Conservation (phyloP, 345 rosid genomes). For the Eucalyptus pumila region DNA sequence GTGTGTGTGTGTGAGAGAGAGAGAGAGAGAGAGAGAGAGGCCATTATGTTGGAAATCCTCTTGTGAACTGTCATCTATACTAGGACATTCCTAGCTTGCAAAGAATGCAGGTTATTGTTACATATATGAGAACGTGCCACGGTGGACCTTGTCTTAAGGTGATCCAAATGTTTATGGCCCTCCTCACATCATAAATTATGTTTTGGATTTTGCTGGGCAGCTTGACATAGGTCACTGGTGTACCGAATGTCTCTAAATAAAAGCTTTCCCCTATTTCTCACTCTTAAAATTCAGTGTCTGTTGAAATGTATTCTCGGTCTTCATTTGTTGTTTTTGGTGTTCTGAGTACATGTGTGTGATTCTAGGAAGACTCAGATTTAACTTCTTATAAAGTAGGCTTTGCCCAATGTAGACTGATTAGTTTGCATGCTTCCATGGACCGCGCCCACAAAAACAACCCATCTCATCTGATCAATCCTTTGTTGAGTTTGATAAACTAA, state of each 20-base stretch:
- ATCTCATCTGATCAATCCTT: background rate
- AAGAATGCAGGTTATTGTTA: background rate
- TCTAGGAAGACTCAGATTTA: background rate
- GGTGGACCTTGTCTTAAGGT: background rate
- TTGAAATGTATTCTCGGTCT: background rate
- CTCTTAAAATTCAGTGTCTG: background rate
- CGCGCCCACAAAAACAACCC: background rate
- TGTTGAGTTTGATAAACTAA: background rate
- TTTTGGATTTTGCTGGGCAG: background rate
- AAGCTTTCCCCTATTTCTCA: background rate
- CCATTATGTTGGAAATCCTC: background rate
- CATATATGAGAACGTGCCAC: accelerated
- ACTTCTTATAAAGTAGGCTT: background rate
- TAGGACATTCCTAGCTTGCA: too few relatives aligned
- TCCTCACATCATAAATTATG: background rate
- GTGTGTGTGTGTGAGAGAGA: background rate
- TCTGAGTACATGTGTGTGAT: background rate
- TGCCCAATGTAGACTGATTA: background rate
- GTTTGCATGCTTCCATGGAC: background rate
- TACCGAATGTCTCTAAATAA: background rate
- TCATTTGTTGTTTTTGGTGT: background rate
- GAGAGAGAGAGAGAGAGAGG: background rate
- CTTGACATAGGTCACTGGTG: background rate
- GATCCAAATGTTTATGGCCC: background rate
- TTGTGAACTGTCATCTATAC: background rate